A percentile compares a stretch with the other conserved stretches of the same genome.
Evolutionary conservation across 208 protist species (phyloP).

Genomic region (Tritrichomonas musculus): DNA sequence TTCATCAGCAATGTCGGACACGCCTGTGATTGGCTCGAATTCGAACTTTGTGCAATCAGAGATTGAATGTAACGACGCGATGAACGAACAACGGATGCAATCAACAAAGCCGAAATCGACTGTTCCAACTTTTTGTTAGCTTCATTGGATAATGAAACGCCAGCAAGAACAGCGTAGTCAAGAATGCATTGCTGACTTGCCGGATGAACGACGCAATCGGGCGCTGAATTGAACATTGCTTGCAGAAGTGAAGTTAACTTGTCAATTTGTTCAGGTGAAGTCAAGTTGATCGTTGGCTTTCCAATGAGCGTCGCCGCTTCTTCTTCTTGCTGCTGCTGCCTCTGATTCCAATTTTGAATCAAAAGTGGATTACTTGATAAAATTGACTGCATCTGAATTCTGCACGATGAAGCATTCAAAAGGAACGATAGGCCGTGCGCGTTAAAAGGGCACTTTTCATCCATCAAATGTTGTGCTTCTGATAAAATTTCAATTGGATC

Average conservation of each 20-base stretch:
- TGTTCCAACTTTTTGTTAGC: neutral
- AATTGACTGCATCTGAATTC: neutral
- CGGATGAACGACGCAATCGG: constrained; percentile 11
- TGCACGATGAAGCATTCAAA: neutral
- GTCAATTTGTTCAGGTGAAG: neutral
- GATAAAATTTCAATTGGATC: neutral
- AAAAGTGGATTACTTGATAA: neutral
- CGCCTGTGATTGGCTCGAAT: neutral
- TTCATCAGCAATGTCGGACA: neutral
- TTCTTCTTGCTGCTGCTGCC: no score
- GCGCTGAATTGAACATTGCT: neutral
- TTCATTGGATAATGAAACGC: neutral
- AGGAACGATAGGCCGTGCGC: neutral
- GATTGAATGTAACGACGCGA: neutral
- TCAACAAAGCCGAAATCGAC: neutral
- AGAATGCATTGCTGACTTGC: neutral
- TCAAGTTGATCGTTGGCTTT: neutral
- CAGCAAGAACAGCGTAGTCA: neutral
- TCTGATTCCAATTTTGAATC: constrained; percentile 12
- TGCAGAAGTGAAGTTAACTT: neutral
- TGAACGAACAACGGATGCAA: neutral
- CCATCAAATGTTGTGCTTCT: neutral
- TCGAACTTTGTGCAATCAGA: neutral
- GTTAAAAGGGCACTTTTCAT: neutral
- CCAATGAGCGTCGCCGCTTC: neutral